phyloP scores from a whole-genome alignment of 345 rosid species.

The Citrus reticulata region DNA sequence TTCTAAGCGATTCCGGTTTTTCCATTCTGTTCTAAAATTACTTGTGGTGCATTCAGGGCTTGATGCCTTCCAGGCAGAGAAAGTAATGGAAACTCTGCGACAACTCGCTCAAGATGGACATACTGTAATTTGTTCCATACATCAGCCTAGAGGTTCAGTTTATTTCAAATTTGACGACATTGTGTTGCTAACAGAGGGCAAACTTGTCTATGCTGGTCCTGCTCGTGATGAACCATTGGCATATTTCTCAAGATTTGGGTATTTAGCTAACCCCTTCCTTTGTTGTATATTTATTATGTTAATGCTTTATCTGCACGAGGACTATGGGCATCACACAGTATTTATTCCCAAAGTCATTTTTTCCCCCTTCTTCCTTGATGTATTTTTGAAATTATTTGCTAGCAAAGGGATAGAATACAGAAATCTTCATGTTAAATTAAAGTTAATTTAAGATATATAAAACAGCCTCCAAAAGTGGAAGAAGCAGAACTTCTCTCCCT shows the following conservation, averaged over 20 bases:
- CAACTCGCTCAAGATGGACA: conserved; percentile 92
- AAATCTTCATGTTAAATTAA: neutral
- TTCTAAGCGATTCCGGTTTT: conserved; percentile 3
- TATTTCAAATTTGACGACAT: conserved; percentile 90
- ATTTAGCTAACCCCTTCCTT: conserved; percentile 24
- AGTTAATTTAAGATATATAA: neutral
- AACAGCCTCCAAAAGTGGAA: neutral
- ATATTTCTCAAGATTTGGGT: conserved; percentile 90
- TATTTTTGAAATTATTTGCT: neutral
- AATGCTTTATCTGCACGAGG: neutral
- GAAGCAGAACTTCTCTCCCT: neutral
- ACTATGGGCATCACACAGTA: neutral
- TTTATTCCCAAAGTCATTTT: neutral
- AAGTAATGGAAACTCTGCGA: conserved; percentile 91
- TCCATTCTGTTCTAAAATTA: neutral
- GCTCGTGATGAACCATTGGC: conserved; percentile 73
- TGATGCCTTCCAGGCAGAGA: conserved; percentile 97
- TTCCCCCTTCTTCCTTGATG: neutral
- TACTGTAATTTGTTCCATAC: conserved; percentile 95
- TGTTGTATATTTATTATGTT: neutral
- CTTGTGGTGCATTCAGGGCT: conserved; percentile 57
- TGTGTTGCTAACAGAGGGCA: conserved; percentile 76
- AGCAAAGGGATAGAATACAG: neutral
- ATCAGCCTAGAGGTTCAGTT: conserved; percentile 96
- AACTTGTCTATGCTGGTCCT: conserved; percentile 84